phyloP scores from a whole-genome alignment of 768 basidiomycete genomes.

The Kwoniella sp. region DNA sequence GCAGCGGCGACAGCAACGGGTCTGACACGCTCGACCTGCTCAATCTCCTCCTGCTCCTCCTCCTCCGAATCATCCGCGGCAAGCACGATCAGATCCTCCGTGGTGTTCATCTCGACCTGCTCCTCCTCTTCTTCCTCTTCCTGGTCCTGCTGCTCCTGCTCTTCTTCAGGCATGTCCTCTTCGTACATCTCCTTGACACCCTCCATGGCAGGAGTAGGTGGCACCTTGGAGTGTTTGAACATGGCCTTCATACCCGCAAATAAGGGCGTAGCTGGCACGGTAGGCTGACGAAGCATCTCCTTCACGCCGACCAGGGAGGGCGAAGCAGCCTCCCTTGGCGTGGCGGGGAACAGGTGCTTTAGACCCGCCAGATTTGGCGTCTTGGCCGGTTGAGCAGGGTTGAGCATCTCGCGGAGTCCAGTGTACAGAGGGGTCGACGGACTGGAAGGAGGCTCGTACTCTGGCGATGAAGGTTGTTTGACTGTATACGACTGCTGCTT shows the following conservation, averaged over 20 bases:
- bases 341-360: constrained; percentile 21
- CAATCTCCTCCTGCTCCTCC: constrained; percentile 1
- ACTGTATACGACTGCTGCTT: neutral
- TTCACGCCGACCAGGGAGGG: constrained; percentile 28
- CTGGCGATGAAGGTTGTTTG: neutral
- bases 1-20: neutral
- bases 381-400: constrained; percentile 14
- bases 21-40: neutral
- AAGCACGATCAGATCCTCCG: constrained; percentile 1
- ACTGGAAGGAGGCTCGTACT: constrained; percentile 4
- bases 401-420: constrained; percentile 19
- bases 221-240: constrained; percentile 4
- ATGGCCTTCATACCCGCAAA: constrained; percentile 30
- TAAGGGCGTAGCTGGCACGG: constrained; percentile 28
- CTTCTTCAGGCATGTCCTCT: constrained; percentile 7
- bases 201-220: constrained; percentile 23
- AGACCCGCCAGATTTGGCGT: constrained; percentile 37
- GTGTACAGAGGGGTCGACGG: constrained; percentile 23
- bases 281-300: constrained; percentile 18
- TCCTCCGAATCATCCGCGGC: constrained; percentile 1
- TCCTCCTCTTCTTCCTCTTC: constrained; percentile 1
- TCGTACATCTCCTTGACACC: constrained; percentile 26
- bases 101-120: neutral
- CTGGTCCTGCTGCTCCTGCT: constrained; percentile 3
- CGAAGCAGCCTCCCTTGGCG: constrained; percentile 9